phyloP scores from a whole-genome alignment of 2,329 filamentous ascomycete genomes.

The Emericellopsis atlantica region DNA sequence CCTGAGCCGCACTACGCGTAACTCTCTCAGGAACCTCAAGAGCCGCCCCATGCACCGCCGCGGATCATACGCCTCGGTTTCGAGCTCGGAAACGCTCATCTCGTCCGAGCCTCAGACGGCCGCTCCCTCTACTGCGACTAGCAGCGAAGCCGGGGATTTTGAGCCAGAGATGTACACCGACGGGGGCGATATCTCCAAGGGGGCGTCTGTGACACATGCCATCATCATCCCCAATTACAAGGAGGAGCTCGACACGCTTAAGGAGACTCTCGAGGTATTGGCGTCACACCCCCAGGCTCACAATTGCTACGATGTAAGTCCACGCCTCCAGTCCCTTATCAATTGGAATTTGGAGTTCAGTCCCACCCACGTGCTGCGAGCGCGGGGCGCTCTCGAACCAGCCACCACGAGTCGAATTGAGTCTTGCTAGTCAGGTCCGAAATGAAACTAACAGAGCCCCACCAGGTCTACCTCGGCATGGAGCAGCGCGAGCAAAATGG shows the following conservation, averaged over 20 bases:
- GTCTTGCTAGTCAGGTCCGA: background rate
- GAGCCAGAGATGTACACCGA: conserved; percentile 24
- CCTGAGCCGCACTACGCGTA: conserved; percentile 27
- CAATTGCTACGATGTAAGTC: conserved; percentile 55
- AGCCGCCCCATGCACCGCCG: conserved; percentile 34
- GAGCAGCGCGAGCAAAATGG: conserved; percentile 53
- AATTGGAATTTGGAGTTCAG: no score
- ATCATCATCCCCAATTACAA: conserved; percentile 66
- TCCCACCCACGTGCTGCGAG: background rate
- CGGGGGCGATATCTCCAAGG: conserved; percentile 18
- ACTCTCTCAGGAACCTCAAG: conserved; percentile 30
- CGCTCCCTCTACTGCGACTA: conserved; percentile 25
- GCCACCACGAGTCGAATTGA: background rate
- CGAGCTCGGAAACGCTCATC: conserved; percentile 41
- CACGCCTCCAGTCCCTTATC: no score
- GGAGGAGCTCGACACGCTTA: conserved; percentile 55
- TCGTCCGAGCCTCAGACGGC: conserved; percentile 21
- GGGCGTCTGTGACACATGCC: conserved; percentile 44
- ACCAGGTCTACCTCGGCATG: conserved; percentile 60
- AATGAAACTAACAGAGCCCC: background rate
- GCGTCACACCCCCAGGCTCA: conserved; percentile 53
- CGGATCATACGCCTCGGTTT: conserved; percentile 39
- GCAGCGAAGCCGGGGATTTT: conserved; percentile 39
- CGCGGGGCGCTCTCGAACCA: background rate
- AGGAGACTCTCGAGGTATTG: conserved; percentile 56